These are phyloP conservation scores for Phytomonas francai DNA, from an alignment of 208 protist genomes.

Conservation along the genomic window DNA sequence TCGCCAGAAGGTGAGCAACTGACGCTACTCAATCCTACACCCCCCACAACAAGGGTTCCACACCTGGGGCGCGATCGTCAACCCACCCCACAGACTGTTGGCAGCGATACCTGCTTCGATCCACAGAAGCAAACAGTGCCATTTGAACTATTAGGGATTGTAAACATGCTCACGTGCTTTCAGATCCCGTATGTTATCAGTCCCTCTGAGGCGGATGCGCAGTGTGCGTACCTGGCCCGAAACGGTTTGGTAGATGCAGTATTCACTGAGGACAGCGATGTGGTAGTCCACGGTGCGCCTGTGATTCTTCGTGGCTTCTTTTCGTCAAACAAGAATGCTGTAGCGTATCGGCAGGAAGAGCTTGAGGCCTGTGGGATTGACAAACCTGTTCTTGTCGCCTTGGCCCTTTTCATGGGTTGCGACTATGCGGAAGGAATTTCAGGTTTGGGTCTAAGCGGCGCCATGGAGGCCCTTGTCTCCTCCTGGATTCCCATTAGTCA, in stretches of 20 bases:
- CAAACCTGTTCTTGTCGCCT: slow-evolving; percentile 73
- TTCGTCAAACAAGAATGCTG: slow-evolving; percentile 42
- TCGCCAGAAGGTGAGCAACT: neutral
- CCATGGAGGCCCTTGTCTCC: slow-evolving; percentile 45
- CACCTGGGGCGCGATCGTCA: neutral
- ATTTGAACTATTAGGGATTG: slow-evolving; percentile 60
- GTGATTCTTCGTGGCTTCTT: slow-evolving; percentile 93
- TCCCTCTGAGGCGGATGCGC: slow-evolving; percentile 90
- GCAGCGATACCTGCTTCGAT: neutral
- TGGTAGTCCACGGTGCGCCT: slow-evolving; percentile 91
- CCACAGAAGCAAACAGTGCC: slow-evolving; percentile 16
- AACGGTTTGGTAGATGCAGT: slow-evolving; percentile 88
- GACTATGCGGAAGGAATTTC: slow-evolving; percentile 92
- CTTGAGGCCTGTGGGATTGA: slow-evolving; percentile 65
- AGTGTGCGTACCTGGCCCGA: slow-evolving; percentile 86
- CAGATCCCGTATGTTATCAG: slow-evolving; percentile 83
- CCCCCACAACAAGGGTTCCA: neutral
- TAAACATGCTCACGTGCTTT: slow-evolving; percentile 78
- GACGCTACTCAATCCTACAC: neutral
- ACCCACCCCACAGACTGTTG: slow-evolving; percentile 9
- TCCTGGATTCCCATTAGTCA: slow-evolving; percentile 23
- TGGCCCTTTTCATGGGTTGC: slow-evolving; percentile 92
- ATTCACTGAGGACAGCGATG: slow-evolving; percentile 95
- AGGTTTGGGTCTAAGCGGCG: slow-evolving; percentile 75
- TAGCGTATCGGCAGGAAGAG: slow-evolving; percentile 53